phyloP scores from a whole-genome alignment of 495 filamentous ascomycete species.

The Penicillium angulare region DNA sequence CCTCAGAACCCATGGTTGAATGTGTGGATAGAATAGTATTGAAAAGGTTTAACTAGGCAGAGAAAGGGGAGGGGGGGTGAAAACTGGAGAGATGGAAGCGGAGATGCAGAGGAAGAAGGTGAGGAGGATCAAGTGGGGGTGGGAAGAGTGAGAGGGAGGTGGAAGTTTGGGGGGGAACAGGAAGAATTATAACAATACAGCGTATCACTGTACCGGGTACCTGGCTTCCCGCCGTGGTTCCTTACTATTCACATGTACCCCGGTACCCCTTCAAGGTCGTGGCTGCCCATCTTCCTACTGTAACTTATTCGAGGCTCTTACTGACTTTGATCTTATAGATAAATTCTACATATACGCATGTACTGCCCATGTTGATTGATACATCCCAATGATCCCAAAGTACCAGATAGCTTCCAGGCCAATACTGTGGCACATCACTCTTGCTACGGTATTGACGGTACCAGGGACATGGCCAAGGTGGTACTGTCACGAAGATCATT shows the following conservation, averaged over 20 bases:
- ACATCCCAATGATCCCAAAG: too few species aligned
- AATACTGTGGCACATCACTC: slow-evolving; percentile 2
- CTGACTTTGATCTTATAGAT: too few species aligned
- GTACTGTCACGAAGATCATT: slow-evolving; percentile 7
- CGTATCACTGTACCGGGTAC: slow-evolving; percentile 14
- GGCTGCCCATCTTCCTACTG: too few species aligned
- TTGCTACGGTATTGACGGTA: slow-evolving; percentile 10
- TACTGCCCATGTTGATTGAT: too few species aligned
- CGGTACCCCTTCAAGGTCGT: not conserved
- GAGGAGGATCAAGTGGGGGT: slow-evolving; percentile 29
- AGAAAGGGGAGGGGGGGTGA: slow-evolving; percentile 10
- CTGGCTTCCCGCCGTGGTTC: not conserved
- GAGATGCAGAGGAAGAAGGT: slow-evolving; percentile 29
- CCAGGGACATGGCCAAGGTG: slow-evolving; percentile 9
- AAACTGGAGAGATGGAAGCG: slow-evolving; percentile 9
- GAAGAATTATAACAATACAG: slow-evolving; percentile 28
- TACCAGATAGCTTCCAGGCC: too few species aligned
- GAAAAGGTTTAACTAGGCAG: slow-evolving; percentile 8
- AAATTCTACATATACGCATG: too few species aligned
- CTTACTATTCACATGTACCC: slow-evolving; percentile 8
- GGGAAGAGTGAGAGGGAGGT: slow-evolving; percentile 18
- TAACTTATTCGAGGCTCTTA: too few species aligned
- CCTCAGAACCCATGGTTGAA: slow-evolving; percentile 48
- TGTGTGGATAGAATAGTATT: slow-evolving; percentile 7
- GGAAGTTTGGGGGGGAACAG: slow-evolving; percentile 19